These are phyloP conservation scores for Fusarium brachygibbosum DNA, from an alignment of 2,329 filamentous ascomycete species.

Conservation along the genomic window DNA sequence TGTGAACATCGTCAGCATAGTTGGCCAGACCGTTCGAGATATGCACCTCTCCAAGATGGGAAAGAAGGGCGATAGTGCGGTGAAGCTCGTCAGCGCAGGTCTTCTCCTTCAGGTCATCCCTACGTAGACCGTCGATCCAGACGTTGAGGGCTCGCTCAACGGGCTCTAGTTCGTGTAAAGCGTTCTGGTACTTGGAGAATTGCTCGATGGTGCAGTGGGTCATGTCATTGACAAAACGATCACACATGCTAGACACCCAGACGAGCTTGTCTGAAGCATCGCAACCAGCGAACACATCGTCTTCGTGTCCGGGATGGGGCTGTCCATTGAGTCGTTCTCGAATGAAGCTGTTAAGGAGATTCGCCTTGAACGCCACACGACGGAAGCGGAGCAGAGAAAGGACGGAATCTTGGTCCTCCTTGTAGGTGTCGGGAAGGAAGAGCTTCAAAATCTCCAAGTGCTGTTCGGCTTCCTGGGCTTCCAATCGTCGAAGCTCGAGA, in stretches of 20 bases:
- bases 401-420: conserved; percentile 86
- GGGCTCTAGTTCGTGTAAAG: conserved; percentile 88
- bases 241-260: conserved; percentile 86
- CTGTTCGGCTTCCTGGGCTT: conserved; percentile 88
- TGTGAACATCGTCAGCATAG: conserved; percentile 83
- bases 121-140: conserved; percentile 87
- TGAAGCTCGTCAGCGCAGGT: conserved; percentile 86
- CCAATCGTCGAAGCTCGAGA: conserved; percentile 85
- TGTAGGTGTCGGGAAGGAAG: conserved; percentile 88
- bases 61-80: conserved; percentile 85
- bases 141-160: conserved; percentile 90
- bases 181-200: conserved; percentile 83
- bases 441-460: conserved; percentile 90
- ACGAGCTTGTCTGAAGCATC: conserved; percentile 88
- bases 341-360: conserved; percentile 81
- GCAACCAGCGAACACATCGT: conserved; percentile 83
- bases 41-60: conserved; percentile 86
- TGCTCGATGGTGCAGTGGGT: conserved; percentile 81
- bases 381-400: conserved; percentile 89
- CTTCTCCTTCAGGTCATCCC: conserved; percentile 87
- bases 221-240: conserved; percentile 85
- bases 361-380: conserved; percentile 88
- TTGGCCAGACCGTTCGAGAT: conserved; percentile 77
- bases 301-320: conserved; percentile 75
- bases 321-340: conserved; percentile 81